Evolutionary conservation across 805 yeast genomes (phyloP), one percentile per base, ranked within the genome.

Genomic region (Crinitomyces ghanaensis): DNA sequence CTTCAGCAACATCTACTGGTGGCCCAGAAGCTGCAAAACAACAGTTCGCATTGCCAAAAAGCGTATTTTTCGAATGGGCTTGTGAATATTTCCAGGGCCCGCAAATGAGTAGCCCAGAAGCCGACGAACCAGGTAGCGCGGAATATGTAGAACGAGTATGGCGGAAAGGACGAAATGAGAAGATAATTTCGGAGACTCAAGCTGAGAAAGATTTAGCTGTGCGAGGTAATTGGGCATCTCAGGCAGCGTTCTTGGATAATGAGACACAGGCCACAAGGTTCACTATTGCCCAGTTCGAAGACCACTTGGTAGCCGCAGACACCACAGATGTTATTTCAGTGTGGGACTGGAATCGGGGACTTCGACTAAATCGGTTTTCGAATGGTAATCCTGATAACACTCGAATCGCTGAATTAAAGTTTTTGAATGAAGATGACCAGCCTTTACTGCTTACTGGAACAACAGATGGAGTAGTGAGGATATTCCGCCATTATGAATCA

Each of bases 21-120:
- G n/a, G n/a, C n/a, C n/a, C n/a, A n/a, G n/a, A n/a, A n/a, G n/a
- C n/a, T 44, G 29, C 34, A 43, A 13, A 38, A 46, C 6, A 36
- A 35, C 5, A 21, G 24, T 36, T 61, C 32, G 62, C 60, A 2
- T 39, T 61, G 26, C 33, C 50, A 22, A n/a, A n/a, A n/a, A 48
- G 59, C 21, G 50, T 50, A 7, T 59, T 63, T 45, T 50, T 59
- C 35, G 62, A 62, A 26, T 59, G 65, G 62, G 46, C 62, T 31
- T 72, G 83, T 38, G 98, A 91, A 53, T 86, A 85, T 50, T 91
- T 88, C 60, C 94, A 86, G 49, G 97, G 86, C 50, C 96, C 98
- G 0, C 97, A 88, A 51, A 77, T 86, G 77, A 74, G 82, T 7
- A 76, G 73, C 37, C 69, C 72, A 34, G 96, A 88, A 45, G 59